Evolutionary conservation across 2,329 filamentous ascomycete genomes (phyloP).

Genomic region (Ceratocystis colombiana): DNA sequence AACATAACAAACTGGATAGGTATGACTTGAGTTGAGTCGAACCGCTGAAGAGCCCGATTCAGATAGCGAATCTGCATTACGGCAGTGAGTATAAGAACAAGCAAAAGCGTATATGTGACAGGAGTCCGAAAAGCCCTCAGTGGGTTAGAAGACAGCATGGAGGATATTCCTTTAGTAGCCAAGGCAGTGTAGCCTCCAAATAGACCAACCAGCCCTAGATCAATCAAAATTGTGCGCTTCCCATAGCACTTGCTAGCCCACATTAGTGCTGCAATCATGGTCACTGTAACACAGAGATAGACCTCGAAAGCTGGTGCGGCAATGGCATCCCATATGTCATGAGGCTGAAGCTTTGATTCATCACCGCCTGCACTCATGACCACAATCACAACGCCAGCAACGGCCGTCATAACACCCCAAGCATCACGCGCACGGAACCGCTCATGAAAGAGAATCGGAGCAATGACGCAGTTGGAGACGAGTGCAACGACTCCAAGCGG

Average conservation of each 20-base stretch:
- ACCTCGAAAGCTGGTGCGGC: slow-evolving; percentile 82
- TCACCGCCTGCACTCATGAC: slow-evolving; percentile 83
- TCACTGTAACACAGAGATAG: slow-evolving; percentile 68
- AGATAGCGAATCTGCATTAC: slow-evolving; percentile 96
- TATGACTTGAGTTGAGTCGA: slow-evolving; percentile 96
- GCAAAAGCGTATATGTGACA: slow-evolving; percentile 76
- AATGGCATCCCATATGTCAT: slow-evolving; percentile 83
- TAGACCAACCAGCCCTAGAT: slow-evolving; percentile 82
- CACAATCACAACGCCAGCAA: slow-evolving; percentile 80
- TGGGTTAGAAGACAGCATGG: slow-evolving; percentile 81
- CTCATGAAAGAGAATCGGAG: slow-evolving; percentile 88
- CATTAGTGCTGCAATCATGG: slow-evolving; percentile 66
- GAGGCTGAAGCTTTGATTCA: slow-evolving; percentile 81
- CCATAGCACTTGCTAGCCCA: slow-evolving; percentile 76
- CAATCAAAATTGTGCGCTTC: slow-evolving; percentile 77
- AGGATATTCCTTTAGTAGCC: slow-evolving; percentile 92
- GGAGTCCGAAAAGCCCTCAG: slow-evolving; percentile 84
- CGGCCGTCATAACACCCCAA: slow-evolving; percentile 76
- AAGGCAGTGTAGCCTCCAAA: slow-evolving; percentile 97
- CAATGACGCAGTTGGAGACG: slow-evolving; percentile 93
- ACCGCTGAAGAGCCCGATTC: slow-evolving; percentile 76
- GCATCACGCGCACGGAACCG: slow-evolving; percentile 75
- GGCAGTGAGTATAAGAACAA: slow-evolving; percentile 71
- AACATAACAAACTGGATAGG: slow-evolving; percentile 96
- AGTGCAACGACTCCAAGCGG: slow-evolving; percentile 93